Evolutionary conservation across 2,329 filamentous ascomycete species (phyloP), one percentile per base, ranked within the genome.

Genomic region (Bipolaris cookei): DNA sequence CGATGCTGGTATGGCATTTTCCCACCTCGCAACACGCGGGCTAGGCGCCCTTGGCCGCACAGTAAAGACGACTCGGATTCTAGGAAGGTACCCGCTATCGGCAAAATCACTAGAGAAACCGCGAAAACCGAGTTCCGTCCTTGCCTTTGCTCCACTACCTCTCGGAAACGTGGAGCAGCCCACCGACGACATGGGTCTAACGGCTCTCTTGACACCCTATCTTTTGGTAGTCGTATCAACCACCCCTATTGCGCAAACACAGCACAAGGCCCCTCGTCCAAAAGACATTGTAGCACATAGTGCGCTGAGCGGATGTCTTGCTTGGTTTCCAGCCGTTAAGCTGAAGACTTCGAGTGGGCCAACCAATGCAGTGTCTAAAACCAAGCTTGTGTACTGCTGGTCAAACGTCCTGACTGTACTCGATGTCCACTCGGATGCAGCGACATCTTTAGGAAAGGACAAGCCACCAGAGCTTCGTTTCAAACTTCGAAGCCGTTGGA

Each of bases 301-400:
- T 71, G 88, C 94, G 16, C 88, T 99, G 84, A 97, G 91, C 47
- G 96, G 94, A 2, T 97, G 94, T 67, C 78, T 99, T 47, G 92
- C 95, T 32, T 99, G 95, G 95, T 99, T 99, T 72, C 95, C 95
- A 2, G 92, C 93, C 1, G 95, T 99, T 43, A 95, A 91, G 71
- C 81, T 99, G 41, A 98, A 98, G 76, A 85, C 86, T 14, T 84
- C 87, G 8, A 80, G 85, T 1, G 82, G 85, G 44, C 86, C 85
- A 0, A 87, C 86, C 4, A 89, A 87, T 67, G 85, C 88, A 6
- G 83, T 88, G 8, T 93, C 91, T 16, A 89, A 88, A 70, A 90
- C 89, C 35, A 98, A 99, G 76, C 84, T 99, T 16, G 94, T 91
- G 0, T 99, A 99, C 78, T 97, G 93, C 76, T 99, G 95, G 95